A percentile compares a stretch with the other conserved stretches of the same genome.
Evolutionary conservation across 352 stramenopile genomes (phyloP).

Genomic region (Phytophthora crassamura): DNA sequence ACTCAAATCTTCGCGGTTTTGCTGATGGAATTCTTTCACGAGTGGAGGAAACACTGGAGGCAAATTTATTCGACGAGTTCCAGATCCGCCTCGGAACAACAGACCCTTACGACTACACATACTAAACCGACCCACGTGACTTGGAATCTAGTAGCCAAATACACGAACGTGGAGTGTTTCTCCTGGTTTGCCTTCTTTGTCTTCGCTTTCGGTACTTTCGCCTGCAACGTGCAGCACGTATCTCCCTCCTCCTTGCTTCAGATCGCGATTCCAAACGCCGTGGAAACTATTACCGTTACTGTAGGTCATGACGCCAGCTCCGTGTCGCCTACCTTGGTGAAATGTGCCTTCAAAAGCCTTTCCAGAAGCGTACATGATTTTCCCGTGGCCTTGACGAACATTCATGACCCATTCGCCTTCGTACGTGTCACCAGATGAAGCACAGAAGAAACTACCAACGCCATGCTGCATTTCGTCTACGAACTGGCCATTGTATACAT

Average conservation of each 20-base stretch:
- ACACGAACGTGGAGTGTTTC: conserved; percentile 42
- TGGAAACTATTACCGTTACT: conserved; percentile 83
- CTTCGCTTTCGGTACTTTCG: background rate
- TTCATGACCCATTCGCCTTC: conserved; percentile 87
- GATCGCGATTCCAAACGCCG: conserved; percentile 89
- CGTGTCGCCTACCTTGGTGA: conserved; percentile 75
- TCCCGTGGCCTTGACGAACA: conserved; percentile 78
- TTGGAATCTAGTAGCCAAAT: conserved; percentile 46
- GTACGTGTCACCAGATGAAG: conserved; percentile 59
- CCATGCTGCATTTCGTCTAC: conserved; percentile 84
- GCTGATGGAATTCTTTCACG: conserved; percentile 59
- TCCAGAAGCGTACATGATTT: conserved; percentile 77
- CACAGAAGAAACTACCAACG: conserved; percentile 69
- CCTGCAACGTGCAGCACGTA: conserved; percentile 55
- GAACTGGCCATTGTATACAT: conserved; percentile 87
- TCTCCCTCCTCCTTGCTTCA: conserved; percentile 85
- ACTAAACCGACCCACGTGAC: conserved; percentile 34
- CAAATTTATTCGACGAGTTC: conserved; percentile 70
- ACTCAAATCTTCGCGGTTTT: conserved; percentile 57
- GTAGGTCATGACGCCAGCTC: conserved; percentile 83
- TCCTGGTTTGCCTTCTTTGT: conserved; percentile 8
- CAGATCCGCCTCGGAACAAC: conserved; percentile 69
- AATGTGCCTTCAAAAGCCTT: conserved; percentile 91
- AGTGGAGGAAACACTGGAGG: conserved; percentile 49
- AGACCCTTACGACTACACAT: conserved; percentile 71